phyloP scores from a whole-genome alignment of 768 basidiomycete genomes.

The Leccinum fibrillosum region DNA sequence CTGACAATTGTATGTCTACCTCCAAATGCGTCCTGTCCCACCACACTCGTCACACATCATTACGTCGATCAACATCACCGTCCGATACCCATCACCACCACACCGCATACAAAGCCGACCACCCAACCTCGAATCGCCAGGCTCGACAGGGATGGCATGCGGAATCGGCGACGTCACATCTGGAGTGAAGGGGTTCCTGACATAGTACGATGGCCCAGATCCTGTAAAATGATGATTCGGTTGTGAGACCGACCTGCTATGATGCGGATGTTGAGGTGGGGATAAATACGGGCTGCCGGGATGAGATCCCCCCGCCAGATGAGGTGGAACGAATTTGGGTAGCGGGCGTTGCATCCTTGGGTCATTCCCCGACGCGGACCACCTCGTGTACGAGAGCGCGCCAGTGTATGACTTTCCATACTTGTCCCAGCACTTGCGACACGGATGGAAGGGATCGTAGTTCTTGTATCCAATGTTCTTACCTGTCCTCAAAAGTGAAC shows the following conservation, averaged over 20 bases:
- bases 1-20: constrained; percentile 4
- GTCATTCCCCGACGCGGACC: constrained; percentile 25
- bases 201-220: constrained; percentile 21
- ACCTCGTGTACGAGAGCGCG: constrained; percentile 52
- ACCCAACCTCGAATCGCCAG: constrained; percentile 72
- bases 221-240: not conserved
- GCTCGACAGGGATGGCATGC: constrained; percentile 43
- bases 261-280: constrained; percentile 8
- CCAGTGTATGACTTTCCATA: constrained; percentile 61
- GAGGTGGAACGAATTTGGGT: constrained; percentile 23
- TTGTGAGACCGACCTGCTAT: constrained; percentile 20
- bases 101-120: constrained; percentile 66
- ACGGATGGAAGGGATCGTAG: constrained; percentile 63
- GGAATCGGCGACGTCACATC: constrained; percentile 32
- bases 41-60: constrained; percentile 54
- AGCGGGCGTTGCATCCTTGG: constrained; percentile 30
- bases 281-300: not conserved
- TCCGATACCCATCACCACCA: constrained; percentile 56
- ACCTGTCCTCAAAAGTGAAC: constrained; percentile 40
- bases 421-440: constrained; percentile 72
- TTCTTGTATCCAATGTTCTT: constrained; percentile 73
- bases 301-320: constrained; percentile 5
- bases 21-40: constrained; percentile 60
- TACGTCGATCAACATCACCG: constrained; percentile 53
- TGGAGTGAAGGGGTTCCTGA: constrained; percentile 20